These are phyloP conservation scores for Microdochium bolleyi DNA, from an alignment of 2,329 filamentous ascomycete species.

Conservation along the genomic window DNA sequence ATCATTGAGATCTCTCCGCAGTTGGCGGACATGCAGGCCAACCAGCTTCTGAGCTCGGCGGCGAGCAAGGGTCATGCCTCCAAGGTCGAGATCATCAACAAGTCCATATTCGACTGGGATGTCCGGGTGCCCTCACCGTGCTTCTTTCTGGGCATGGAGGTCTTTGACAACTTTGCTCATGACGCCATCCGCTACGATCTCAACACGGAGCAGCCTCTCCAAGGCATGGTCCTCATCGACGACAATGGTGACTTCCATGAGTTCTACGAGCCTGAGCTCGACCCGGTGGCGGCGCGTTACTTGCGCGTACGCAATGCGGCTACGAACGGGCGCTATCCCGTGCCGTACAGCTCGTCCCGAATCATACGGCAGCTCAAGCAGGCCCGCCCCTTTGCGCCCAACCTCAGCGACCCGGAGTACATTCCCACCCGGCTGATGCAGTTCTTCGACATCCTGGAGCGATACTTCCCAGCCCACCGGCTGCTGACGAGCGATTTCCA, in stretches of 20 bases:
- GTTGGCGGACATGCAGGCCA: slow-evolving; percentile 69
- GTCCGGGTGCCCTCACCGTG: slow-evolving; percentile 83
- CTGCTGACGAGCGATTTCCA: slow-evolving; percentile 89
- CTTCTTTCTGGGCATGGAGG: slow-evolving; percentile 96
- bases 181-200: slow-evolving; percentile 89
- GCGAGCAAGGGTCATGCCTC: slow-evolving; percentile 67
- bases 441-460: slow-evolving; percentile 87
- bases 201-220: slow-evolving; percentile 70
- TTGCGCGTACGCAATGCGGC: slow-evolving; percentile 78
- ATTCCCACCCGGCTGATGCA: slow-evolving; percentile 92
- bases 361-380: slow-evolving; percentile 54
- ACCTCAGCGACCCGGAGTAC: slow-evolving; percentile 80
- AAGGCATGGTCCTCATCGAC: slow-evolving; percentile 85
- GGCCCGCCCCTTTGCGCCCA: slow-evolving; percentile 61
- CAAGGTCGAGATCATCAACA: slow-evolving; percentile 91
- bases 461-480: slow-evolving; percentile 83
- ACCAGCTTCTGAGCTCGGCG: slow-evolving; percentile 59
- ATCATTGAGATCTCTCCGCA: slow-evolving; percentile 91
- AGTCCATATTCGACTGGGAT: slow-evolving; percentile 91
- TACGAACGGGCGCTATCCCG: slow-evolving; percentile 53
- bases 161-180: slow-evolving; percentile 97
- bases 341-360: slow-evolving; percentile 46
- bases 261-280: slow-evolving; percentile 76
- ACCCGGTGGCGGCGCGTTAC: slow-evolving; percentile 76
- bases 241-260: slow-evolving; percentile 84